phyloP scores from a whole-genome alignment of 2,329 filamentous ascomycete genomes.

The Mycosphaerelloides madeirae region DNA sequence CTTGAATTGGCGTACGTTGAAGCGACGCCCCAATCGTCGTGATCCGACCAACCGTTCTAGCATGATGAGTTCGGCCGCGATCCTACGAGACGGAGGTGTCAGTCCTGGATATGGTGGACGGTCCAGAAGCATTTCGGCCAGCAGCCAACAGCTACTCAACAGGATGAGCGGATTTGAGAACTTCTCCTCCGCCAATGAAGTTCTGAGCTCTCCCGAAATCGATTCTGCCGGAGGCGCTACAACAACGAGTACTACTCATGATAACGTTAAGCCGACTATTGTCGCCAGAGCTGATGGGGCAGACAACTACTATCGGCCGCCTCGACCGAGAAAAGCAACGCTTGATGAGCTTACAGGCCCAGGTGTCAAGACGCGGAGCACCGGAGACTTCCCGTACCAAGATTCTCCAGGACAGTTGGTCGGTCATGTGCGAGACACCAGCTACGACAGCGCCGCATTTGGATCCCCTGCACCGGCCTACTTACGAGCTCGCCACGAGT shows the following conservation, averaged over 20 bases:
- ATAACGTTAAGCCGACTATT: conserved; percentile 6
- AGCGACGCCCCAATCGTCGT: conserved; percentile 26
- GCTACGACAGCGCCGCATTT: conserved; percentile 36
- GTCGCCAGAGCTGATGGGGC: conserved; percentile 29
- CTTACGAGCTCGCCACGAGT: conserved; percentile 49
- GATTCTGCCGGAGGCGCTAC: conserved; percentile 6
- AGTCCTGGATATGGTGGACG: conserved; percentile 39
- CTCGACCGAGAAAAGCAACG: conserved; percentile 64
- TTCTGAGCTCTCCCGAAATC: conserved; percentile 41
- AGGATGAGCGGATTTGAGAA: conserved; percentile 50
- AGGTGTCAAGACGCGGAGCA: conserved; percentile 38
- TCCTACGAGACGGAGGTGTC: conserved; percentile 49
- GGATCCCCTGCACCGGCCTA: conserved; percentile 52
- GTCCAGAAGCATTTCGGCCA: conserved; percentile 57
- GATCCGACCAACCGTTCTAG: conserved; percentile 66
- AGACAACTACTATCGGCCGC: conserved; percentile 86
- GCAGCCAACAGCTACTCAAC: conserved; percentile 58
- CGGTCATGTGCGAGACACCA: conserved; percentile 25
- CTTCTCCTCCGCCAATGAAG: conserved; percentile 55
- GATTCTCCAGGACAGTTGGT: conserved; percentile 35
- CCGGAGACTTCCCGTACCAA: conserved; percentile 37
- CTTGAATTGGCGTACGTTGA: conserved; percentile 56
- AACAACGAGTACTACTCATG: conserved; percentile 4
- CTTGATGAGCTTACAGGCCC: conserved; percentile 49
- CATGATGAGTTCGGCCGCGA: conserved; percentile 75